Evolutionary conservation across 495 filamentous ascomycete genomes (phyloP).

Genomic region (Penicillium cosmopolitanum): DNA sequence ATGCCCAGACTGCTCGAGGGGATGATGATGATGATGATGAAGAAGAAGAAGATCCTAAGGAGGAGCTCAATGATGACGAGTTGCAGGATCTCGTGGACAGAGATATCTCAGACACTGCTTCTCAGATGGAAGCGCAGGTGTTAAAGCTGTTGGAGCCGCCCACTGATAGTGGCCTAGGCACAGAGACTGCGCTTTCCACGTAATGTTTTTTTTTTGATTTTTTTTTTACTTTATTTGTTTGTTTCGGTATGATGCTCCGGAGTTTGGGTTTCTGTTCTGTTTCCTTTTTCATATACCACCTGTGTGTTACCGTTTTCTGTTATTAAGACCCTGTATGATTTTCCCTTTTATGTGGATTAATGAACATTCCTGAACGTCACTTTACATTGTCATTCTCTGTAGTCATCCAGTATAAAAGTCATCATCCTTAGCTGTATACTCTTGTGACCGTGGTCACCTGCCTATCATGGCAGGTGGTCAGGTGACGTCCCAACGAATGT

Average conservation of each 20-base stretch:
- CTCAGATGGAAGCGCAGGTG: constrained; percentile 34
- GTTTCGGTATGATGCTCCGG: constrained; percentile 13
- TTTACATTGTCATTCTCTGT: background rate
- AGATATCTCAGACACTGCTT: constrained; percentile 33
- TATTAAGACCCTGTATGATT: constrained; percentile 29
- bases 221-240: constrained; percentile 10
- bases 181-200: constrained; percentile 42
- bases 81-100: constrained; percentile 17
- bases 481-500: constrained; percentile 27
- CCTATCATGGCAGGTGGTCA: constrained; percentile 19
- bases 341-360: constrained; percentile 23
- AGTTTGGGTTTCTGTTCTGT: constrained; percentile 22
- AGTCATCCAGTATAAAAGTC: constrained; percentile 4
- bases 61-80: constrained; percentile 22
- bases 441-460: constrained; percentile 21
- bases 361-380: constrained; percentile 12
- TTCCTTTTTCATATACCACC: constrained; percentile 38
- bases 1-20: constrained; percentile 23
- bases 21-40: constrained; percentile 20
- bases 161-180: constrained; percentile 50
- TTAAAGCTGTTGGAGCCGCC: constrained; percentile 36
- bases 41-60: constrained; percentile 11
- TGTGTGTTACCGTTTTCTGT: constrained; percentile 21
- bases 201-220: constrained; percentile 14
- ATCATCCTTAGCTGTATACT: background rate